These are phyloP conservation scores for Solanum pennellii DNA, from an alignment of 257 asterid genomes.

Conservation along the genomic window DNA sequence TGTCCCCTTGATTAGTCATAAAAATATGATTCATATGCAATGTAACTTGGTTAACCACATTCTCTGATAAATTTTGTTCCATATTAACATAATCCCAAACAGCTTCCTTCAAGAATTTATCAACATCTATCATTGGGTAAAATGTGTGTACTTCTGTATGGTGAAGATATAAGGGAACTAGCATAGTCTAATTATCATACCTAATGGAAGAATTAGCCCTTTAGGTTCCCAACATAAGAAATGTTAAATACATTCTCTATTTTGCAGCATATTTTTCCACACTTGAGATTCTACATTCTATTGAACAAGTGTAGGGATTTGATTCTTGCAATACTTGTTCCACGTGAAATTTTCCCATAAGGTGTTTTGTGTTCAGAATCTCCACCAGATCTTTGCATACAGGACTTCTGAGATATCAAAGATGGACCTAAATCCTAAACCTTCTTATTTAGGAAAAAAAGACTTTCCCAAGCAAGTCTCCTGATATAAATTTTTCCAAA, in stretches of 20 bases:
- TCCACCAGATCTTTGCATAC: neutral
- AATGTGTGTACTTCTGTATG: neutral
- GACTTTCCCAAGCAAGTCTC: neutral
- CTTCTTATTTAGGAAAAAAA: neutral
- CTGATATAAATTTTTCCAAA: neutral
- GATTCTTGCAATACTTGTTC: too few species aligned
- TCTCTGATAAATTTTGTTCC: neutral
- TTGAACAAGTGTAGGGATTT: neutral
- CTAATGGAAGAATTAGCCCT: neutral
- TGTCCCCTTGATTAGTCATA: neutral
- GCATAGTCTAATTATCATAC: neutral
- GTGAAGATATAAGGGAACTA: neutral
- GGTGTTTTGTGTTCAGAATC: neutral
- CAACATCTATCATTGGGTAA: neutral
- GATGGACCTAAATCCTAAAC: neutral
- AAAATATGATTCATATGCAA: neutral
- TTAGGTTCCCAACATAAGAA: too few species aligned
- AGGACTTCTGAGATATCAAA: neutral
- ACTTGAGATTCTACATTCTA: neutral
- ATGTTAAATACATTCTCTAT: neutral
- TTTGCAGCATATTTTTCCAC: neutral
- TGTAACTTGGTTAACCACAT: neutral
- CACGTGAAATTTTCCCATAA: neutral
- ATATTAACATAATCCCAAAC: neutral
- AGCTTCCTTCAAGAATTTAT: neutral